Conservation (phyloP, 495 filamentous ascomycete genomes). For the Neurospora sp. region DNA sequence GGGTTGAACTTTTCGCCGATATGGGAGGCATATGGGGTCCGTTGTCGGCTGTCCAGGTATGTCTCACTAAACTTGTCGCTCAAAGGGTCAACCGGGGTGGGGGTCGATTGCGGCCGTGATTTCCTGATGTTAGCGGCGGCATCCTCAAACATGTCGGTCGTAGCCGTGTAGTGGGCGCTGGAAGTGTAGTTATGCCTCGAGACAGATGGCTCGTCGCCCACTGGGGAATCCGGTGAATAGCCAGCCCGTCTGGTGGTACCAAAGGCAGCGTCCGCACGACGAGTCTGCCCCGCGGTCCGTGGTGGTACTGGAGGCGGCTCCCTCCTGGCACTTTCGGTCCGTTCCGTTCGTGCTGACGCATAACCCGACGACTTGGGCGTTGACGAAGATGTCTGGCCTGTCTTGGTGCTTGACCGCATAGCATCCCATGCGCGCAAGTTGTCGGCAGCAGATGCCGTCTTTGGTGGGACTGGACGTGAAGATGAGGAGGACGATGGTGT, state of each 20-base stretch:
- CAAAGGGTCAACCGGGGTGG: slow-evolving; percentile 28
- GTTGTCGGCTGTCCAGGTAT: slow-evolving; percentile 41
- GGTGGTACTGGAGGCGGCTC: slow-evolving; percentile 20
- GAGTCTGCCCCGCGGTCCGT: slow-evolving; percentile 31
- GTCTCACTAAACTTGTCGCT: slow-evolving; percentile 31
- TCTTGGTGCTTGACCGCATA: slow-evolving; percentile 36
- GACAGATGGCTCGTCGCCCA: slow-evolving; percentile 35
- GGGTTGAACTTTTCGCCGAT: slow-evolving; percentile 60
- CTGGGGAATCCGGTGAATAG: slow-evolving; percentile 29
- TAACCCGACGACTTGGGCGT: background rate
- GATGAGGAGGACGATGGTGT: slow-evolving; percentile 16
- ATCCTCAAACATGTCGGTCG: slow-evolving; percentile 20
- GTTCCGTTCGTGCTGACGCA: slow-evolving; percentile 21
- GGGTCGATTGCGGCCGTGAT: slow-evolving; percentile 9
- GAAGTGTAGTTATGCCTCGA: slow-evolving; percentile 36
- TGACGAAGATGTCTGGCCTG: background rate
- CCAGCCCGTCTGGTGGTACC: slow-evolving; percentile 27
- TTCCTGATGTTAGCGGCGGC: slow-evolving; percentile 25
- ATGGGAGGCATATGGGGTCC: slow-evolving; percentile 58
- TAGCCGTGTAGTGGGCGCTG: slow-evolving; percentile 6
- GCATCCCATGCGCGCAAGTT: slow-evolving; percentile 58
- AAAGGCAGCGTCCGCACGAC: slow-evolving; percentile 35
- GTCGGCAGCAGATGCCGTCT: slow-evolving; percentile 47
- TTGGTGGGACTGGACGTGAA: slow-evolving; percentile 33
- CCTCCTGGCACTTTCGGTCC: slow-evolving; percentile 3